phyloP scores from a whole-genome alignment of 768 basidiomycete species.

The Collybiopsis luxurians region DNA sequence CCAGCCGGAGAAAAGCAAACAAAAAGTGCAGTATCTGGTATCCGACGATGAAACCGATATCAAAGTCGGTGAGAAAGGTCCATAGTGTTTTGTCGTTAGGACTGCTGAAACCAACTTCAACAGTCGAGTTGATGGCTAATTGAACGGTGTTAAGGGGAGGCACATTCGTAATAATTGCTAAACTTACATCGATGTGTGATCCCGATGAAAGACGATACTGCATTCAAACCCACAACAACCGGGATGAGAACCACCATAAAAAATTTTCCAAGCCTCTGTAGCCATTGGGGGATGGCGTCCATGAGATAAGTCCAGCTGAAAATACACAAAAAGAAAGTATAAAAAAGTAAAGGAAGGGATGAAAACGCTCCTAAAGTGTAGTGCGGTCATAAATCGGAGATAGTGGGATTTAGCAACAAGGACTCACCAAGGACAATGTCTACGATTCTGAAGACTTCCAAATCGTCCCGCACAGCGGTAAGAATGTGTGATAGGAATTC shows the following conservation, averaged over 20 bases:
- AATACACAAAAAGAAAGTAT: conserved; percentile 59
- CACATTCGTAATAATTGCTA: background rate
- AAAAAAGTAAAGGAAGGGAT: conserved; percentile 63
- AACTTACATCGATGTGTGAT: conserved; percentile 49
- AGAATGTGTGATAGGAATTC: conserved; percentile 59
- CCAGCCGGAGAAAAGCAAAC: conserved; percentile 57
- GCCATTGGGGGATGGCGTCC: conserved; percentile 46
- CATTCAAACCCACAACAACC: conserved; percentile 50
- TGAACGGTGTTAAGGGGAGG: background rate
- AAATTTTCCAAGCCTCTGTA: conserved; percentile 41
- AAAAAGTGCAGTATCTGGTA: conserved; percentile 60
- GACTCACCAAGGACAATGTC: conserved; percentile 63
- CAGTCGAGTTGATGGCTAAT: conserved; percentile 9
- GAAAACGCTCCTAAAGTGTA: conserved; percentile 47
- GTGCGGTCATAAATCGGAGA: background rate
- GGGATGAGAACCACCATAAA: conserved; percentile 55
- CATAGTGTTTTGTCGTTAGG: conserved; percentile 37
- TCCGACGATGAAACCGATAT: conserved; percentile 55
- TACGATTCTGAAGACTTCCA: conserved; percentile 46
- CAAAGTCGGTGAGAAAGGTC: conserved; percentile 56
- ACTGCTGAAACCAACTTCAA: conserved; percentile 41
- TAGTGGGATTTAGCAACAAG: background rate
- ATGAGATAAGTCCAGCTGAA: conserved; percentile 52
- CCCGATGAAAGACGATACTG: conserved; percentile 64
- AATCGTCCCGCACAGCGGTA: conserved; percentile 46